Conservation (phyloP, 2,329 filamentous ascomycete genomes). For the Ascochyta lentis region DNA sequence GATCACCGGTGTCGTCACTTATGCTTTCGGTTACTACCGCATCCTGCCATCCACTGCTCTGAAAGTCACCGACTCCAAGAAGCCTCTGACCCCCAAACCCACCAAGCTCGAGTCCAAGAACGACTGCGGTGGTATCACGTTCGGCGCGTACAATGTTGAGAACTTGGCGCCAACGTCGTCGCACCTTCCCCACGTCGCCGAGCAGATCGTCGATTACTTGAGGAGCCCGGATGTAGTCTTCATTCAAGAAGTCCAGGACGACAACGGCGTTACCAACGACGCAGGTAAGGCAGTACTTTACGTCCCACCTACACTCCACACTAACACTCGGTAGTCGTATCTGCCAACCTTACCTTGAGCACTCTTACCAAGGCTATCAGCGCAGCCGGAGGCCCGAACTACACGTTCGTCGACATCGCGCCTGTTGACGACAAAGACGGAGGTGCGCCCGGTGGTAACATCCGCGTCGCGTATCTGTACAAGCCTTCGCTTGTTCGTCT, state of each 20-base stretch:
- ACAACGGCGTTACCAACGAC: conserved; percentile 67
- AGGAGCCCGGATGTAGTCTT: conserved; percentile 70
- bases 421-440: conserved; percentile 69
- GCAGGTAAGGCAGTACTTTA: conserved; percentile 50
- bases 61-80: conserved; percentile 54
- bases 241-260: conserved; percentile 74
- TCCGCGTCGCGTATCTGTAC: conserved; percentile 74
- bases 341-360: conserved; percentile 65
- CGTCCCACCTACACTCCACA: background rate
- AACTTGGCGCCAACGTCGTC: conserved; percentile 66
- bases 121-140: conserved; percentile 66
- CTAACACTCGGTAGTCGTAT: conserved; percentile 46
- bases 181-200: conserved; percentile 65
- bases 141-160: conserved; percentile 74
- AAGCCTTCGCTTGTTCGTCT: conserved; percentile 65
- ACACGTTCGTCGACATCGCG: conserved; percentile 66
- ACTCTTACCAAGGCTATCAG: conserved; percentile 63
- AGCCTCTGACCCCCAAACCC: conserved; percentile 57
- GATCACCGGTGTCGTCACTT: conserved; percentile 71
- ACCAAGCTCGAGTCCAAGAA: conserved; percentile 62
- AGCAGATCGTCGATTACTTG: conserved; percentile 70
- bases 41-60: conserved; percentile 69
- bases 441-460: conserved; percentile 73
- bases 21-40: conserved; percentile 72
- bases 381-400: conserved; percentile 57